These are phyloP conservation scores for Friedmanniomyces simplex DNA, from an alignment of 495 filamentous ascomycete species.

Conservation along the genomic window DNA sequence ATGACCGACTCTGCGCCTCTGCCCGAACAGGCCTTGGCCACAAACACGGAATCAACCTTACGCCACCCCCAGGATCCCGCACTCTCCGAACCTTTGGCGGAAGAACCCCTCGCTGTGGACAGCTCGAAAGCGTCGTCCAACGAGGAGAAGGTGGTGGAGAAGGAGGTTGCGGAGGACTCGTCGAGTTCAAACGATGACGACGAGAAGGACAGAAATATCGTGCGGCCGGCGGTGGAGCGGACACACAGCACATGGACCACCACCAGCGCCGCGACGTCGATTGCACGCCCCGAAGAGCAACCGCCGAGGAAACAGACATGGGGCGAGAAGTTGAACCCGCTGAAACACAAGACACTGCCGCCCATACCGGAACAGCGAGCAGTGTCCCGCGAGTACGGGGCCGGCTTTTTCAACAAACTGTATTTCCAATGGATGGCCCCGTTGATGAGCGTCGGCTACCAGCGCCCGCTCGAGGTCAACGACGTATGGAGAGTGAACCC, in stretches of 20 bases:
- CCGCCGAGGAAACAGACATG: slow-evolving; percentile 40
- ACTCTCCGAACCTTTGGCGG: slow-evolving; percentile 21
- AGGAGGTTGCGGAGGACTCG: slow-evolving; percentile 11
- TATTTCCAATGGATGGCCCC: slow-evolving; percentile 62
- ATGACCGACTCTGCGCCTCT: background rate
- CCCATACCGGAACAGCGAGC: slow-evolving; percentile 47
- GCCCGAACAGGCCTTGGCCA: slow-evolving; percentile 7
- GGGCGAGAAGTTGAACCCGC: slow-evolving; percentile 52
- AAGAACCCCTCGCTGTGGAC: slow-evolving; percentile 23
- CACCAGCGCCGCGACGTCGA: slow-evolving; percentile 14
- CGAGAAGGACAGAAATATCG: slow-evolving; percentile 2
- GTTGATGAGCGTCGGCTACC: slow-evolving; percentile 68
- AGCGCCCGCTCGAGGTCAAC: slow-evolving; percentile 67
- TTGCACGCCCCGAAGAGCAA: slow-evolving; percentile 21
- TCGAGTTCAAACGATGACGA: slow-evolving; percentile 3
- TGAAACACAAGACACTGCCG: slow-evolving; percentile 49
- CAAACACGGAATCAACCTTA: slow-evolving; percentile 6
- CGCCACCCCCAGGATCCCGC: slow-evolving; percentile 5
- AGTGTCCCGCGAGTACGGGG: slow-evolving; percentile 47
- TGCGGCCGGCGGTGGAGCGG: background rate
- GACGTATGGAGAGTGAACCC: slow-evolving; percentile 88
- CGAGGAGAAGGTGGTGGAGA: slow-evolving; percentile 17
- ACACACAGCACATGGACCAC: slow-evolving; percentile 15
- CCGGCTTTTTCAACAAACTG: slow-evolving; percentile 48
- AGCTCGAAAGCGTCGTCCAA: slow-evolving; percentile 22